Evolutionary conservation across 371 early-diverging fungal genomes (phyloP).

Genomic region (Zychaea mexicana): DNA sequence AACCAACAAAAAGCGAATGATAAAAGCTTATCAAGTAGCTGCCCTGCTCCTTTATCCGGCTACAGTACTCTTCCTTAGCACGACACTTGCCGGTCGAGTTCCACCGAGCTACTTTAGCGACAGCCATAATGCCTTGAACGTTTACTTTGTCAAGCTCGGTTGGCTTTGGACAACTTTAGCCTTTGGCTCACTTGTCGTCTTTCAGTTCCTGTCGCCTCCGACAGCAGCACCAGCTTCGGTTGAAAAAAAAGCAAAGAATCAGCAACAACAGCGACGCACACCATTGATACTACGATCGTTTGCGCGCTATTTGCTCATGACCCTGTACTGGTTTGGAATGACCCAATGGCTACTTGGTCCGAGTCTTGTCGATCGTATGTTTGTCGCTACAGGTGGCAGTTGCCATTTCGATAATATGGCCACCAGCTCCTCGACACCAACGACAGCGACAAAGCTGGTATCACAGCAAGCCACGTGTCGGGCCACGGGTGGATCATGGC

Average conservation of each 20-base stretch:
- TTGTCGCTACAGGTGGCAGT: slow-evolving; percentile 70
- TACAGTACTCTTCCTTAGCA: slow-evolving; percentile 25
- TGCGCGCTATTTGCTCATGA: slow-evolving; percentile 66
- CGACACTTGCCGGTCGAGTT: not conserved
- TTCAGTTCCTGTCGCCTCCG: not conserved
- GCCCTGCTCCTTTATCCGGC: not conserved
- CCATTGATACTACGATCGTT: not conserved
- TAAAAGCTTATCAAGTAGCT: not conserved
- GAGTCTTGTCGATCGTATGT: slow-evolving; percentile 79
- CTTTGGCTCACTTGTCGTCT: slow-evolving; percentile 18
- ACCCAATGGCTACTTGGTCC: slow-evolving; percentile 88
- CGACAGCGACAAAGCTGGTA: slow-evolving; percentile 9
- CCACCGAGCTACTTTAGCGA: slow-evolving; percentile 58
- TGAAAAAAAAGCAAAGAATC: slow-evolving; percentile 5
- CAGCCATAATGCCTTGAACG: slow-evolving; percentile 78
- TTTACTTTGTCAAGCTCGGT: slow-evolving; percentile 78
- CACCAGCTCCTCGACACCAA: not conserved
- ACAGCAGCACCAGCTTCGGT: not conserved
- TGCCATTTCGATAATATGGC: slow-evolving; percentile 29
- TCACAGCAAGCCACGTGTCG: slow-evolving; percentile 56
- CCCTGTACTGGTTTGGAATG: slow-evolving; percentile 78
- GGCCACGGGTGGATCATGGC: slow-evolving; percentile 71
- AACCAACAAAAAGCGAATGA: too few relatives aligned
- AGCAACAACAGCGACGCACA: slow-evolving; percentile 9
- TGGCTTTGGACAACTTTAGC: slow-evolving; percentile 81